Evolutionary conservation across 352 stramenopile species (phyloP).

Genomic region (Phytophthora kernoviae): DNA sequence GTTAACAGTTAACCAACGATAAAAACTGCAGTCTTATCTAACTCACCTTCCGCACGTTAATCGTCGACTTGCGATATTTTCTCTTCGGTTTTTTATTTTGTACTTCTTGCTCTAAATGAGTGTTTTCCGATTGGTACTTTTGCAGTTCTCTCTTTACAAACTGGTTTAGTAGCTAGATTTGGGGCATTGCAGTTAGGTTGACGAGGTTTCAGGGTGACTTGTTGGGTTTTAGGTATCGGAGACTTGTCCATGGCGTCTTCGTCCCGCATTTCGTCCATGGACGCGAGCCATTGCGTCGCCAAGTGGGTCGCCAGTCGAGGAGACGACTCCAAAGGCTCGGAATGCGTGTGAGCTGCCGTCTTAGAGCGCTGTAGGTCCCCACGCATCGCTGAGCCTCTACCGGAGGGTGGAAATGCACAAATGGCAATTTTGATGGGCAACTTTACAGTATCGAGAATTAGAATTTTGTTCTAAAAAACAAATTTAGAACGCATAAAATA

Average conservation of each 20-base stretch:
- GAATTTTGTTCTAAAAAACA: no score
- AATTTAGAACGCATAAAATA: no score
- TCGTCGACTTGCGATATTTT: slow-evolving; percentile 38
- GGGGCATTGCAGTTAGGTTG: slow-evolving; percentile 5
- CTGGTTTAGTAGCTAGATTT: slow-evolving; percentile 8
- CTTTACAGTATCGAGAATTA: no score
- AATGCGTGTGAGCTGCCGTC: no score
- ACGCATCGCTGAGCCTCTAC: no score
- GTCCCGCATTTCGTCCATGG: slow-evolving; percentile 29
- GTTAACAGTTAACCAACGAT: slow-evolving; percentile 7
- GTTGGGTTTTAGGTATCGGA: neutral
- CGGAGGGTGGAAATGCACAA: no score
- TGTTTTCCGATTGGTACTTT: neutral
- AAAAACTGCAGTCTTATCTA: neutral
- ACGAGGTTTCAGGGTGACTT: neutral
- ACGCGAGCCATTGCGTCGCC: slow-evolving; percentile 29
- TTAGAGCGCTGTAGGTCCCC: no score
- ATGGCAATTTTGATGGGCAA: no score
- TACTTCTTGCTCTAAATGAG: neutral
- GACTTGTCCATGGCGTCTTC: slow-evolving; percentile 13
- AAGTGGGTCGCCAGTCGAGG: slow-evolving; percentile 29
- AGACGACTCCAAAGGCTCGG: slow-evolving; percentile 25
- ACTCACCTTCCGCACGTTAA: slow-evolving; percentile 32
- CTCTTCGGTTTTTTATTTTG: slow-evolving; percentile 28
- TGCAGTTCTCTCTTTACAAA: slow-evolving; percentile 11